Conservation (phyloP, 2,329 filamentous ascomycete species). For the Aspergillus ibericus region DNA sequence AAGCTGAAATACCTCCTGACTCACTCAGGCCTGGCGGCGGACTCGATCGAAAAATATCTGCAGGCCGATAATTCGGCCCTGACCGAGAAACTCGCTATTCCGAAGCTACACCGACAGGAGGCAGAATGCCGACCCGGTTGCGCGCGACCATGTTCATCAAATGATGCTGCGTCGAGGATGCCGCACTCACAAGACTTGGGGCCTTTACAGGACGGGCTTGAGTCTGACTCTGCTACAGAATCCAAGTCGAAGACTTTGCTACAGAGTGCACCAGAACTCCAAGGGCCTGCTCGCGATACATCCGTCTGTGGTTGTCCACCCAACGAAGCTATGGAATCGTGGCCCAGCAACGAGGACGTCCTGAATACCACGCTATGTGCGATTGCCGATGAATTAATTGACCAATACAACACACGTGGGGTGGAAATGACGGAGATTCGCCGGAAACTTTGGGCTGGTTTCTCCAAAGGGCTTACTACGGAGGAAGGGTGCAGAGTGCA, state of each 20-base stretch:
- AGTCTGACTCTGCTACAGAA: background rate
- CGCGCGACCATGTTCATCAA: background rate
- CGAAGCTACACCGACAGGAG: constrained; percentile 24
- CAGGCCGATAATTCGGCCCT: constrained; percentile 19
- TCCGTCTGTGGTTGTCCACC: constrained; percentile 27
- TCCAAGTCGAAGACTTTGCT: background rate
- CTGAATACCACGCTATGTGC: constrained; percentile 40
- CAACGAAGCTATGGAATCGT: constrained; percentile 14
- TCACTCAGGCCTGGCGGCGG: constrained; percentile 25
- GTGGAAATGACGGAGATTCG: constrained; percentile 39
- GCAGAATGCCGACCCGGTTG: background rate
- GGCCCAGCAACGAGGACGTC: constrained; percentile 25
- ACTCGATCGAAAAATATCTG: constrained; percentile 30
- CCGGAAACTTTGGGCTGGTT: constrained; percentile 35
- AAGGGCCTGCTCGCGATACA: constrained; percentile 4
- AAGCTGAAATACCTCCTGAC: constrained; percentile 29
- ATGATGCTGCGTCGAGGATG: background rate
- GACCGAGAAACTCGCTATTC: constrained; percentile 37
- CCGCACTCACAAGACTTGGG: background rate
- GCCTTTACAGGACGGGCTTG: background rate
- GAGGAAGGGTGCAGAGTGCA: constrained; percentile 40
- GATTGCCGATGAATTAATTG: constrained; percentile 40
- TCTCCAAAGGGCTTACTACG: constrained; percentile 26
- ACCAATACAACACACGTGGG: constrained; percentile 39
- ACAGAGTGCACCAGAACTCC: no score